Base-by-base conservation (phyloP, 139 green algal genomes). In the Trebouxia sp. region DNA sequence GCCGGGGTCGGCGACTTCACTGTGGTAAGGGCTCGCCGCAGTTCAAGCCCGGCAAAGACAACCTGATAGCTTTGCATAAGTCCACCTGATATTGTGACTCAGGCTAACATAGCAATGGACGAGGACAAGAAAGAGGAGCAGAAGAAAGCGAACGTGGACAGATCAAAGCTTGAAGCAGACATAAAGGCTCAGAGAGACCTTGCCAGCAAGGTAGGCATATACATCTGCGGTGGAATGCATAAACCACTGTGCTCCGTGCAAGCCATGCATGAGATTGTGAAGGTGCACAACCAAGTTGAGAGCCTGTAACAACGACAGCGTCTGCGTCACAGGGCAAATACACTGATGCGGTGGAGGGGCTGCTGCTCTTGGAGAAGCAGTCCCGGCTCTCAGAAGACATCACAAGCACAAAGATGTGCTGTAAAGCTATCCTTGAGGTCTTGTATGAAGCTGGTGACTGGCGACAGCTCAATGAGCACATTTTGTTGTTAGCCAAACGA, bases 401-500 rank as follows among this genome's bases (percentile, higher is more conserved):
- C 11, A 89, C 85, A 0, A 86, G 85, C 35, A 98, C 92, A 26
- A 94, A 91, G 42, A 84, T 85, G 11, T 90, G 85, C 17, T 97
- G 94, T 76, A 85, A 83, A 39, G 95, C 93, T 0, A 90, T 99
- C 43, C 79, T 99, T 8, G 83, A 96, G n/a, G 79, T 94, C 3
- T 93, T 80, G 37, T 70, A 90, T 58, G 80, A 90, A 28, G 91
- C 91, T 9, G 80, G 84, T 10, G 89, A 98, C 55, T 99, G 93
- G 94, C 94, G 95, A 70, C 78, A 84, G 30, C 87, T 99, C 22
- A 94, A 97, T 82, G 97, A 99, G 84, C 89, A 98, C 65, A 92
- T 99, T 39, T 79, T 96, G 67, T 84, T 98, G 74, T 88, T 99
- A n/a, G 89, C 95, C 26, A 99, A 99, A 90, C 85, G 97, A n/a